phyloP scores from a whole-genome alignment of 164 flowering plant species.

The Vitis amurensis region DNA sequence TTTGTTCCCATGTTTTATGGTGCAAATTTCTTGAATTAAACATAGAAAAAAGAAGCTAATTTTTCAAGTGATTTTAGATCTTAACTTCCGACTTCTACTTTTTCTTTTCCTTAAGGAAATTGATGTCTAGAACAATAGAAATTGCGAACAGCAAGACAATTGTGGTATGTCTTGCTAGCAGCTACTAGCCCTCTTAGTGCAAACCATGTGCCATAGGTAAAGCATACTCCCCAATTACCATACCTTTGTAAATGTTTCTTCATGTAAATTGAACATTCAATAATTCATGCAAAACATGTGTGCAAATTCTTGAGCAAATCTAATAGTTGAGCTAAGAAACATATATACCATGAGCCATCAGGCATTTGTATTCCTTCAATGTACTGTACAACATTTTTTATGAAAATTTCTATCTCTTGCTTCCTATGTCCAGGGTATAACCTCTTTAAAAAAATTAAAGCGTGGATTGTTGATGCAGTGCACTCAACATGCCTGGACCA shows the following conservation, averaged over 20 bases:
- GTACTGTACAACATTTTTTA: constrained; percentile 16
- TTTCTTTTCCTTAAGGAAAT: no score
- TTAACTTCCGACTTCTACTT: no score
- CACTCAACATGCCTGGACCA: constrained; percentile 29
- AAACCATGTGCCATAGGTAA: constrained; percentile 24
- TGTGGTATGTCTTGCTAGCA: constrained; percentile 37
- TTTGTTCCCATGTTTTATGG: no score
- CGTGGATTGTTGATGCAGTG: constrained; percentile 43
- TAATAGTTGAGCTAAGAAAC: not conserved
- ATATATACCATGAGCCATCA: constrained; percentile 44
- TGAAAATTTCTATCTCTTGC: constrained; percentile 37
- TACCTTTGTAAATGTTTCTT: constrained; percentile 26
- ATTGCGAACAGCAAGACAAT: constrained; percentile 32
- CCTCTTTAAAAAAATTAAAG: constrained; percentile 34
- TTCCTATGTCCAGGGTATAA: constrained; percentile 45
- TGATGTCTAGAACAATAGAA: no score
- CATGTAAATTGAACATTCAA: no score
- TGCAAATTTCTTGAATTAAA: no score
- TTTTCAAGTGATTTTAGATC: no score
- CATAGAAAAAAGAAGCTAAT: no score
- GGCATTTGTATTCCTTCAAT: constrained; percentile 35
- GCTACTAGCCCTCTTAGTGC: constrained; percentile 38
- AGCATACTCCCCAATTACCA: constrained; percentile 55
- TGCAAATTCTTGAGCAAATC: no score
- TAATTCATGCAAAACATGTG: no score